Evolutionary conservation across 768 basidiomycete genomes (phyloP).

Genomic region (Lenzites betulinus): DNA sequence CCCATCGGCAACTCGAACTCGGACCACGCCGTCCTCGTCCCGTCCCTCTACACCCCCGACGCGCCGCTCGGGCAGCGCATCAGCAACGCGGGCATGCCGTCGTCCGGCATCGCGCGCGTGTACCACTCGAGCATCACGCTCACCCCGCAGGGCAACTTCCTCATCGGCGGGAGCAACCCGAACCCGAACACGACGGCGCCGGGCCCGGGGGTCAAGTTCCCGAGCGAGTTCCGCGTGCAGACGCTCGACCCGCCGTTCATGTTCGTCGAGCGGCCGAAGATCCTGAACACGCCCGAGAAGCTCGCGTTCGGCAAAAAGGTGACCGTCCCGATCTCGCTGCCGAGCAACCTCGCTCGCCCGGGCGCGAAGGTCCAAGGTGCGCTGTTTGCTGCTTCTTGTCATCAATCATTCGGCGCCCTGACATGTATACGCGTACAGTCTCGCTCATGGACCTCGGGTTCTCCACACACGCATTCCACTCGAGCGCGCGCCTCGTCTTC

Average conservation of each 20-base stretch:
- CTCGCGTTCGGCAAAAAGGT: constrained; percentile 51
- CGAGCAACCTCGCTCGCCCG: constrained; percentile 34
- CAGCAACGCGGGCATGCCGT: constrained; percentile 54
- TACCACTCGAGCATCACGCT: constrained; percentile 84
- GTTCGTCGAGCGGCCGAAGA: constrained; percentile 57
- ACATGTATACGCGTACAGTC: constrained; percentile 41
- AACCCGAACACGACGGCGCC: constrained; percentile 71
- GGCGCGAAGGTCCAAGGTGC: constrained; percentile 49
- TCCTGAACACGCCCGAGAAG: constrained; percentile 37
- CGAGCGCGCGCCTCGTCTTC: constrained; percentile 76
- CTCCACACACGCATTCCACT: constrained; percentile 75
- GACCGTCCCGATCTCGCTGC: constrained; percentile 47
- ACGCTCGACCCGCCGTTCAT: constrained; percentile 86
- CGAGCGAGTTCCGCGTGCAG: constrained; percentile 89
- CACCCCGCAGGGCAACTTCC: constrained; percentile 67
- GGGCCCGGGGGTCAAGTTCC: constrained; percentile 48
- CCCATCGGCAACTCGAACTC: constrained; percentile 80
- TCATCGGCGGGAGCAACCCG: constrained; percentile 85
- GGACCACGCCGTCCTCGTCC: constrained; percentile 65
- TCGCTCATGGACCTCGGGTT: constrained; percentile 79
- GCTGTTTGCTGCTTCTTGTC: neutral
- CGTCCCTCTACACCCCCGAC: constrained; percentile 66
- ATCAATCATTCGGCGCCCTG: neutral
- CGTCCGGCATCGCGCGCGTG: constrained; percentile 70
- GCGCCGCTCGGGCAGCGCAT: constrained; percentile 61